phyloP scores from a whole-genome alignment of 805 yeast species.

The Candida cerambycidarum region DNA sequence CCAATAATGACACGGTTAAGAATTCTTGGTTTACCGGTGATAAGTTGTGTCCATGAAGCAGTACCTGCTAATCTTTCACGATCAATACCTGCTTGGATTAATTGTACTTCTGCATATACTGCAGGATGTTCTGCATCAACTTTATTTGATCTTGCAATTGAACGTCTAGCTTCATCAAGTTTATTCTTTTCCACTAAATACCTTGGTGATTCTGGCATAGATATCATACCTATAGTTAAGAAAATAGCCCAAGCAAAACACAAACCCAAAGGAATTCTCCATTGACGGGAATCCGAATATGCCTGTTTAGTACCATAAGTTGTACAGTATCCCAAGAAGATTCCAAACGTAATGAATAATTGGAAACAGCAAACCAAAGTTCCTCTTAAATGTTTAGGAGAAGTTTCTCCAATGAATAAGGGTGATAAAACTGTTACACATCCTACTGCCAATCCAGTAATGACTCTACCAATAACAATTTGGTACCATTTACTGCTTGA shows the following conservation, averaged over 20 bases:
- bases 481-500: constrained; percentile 60
- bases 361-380: constrained; percentile 69
- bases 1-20: constrained; percentile 57
- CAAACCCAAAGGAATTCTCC: constrained; percentile 67
- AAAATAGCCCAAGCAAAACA: constrained; percentile 54
- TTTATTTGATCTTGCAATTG: constrained; percentile 61
- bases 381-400: constrained; percentile 73
- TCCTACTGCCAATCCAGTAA: constrained; percentile 75
- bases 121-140: constrained; percentile 52
- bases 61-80: constrained; percentile 61
- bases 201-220: constrained; percentile 72
- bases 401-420: constrained; percentile 63
- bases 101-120: constrained; percentile 52
- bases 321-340: constrained; percentile 67
- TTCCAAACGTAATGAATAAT: constrained; percentile 68
- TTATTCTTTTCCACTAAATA: constrained; percentile 52
- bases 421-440: constrained; percentile 69
- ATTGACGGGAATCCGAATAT: constrained; percentile 51
- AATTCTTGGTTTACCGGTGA: constrained; percentile 65
- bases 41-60: constrained; percentile 63
- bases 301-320: constrained; percentile 54
- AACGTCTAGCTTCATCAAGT: constrained; percentile 52
- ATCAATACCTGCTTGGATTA: constrained; percentile 60
- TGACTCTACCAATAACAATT: constrained; percentile 59
- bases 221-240: constrained; percentile 50